Conservation (phyloP, 2,329 filamentous ascomycete genomes). For the Calycina marina region DNA sequence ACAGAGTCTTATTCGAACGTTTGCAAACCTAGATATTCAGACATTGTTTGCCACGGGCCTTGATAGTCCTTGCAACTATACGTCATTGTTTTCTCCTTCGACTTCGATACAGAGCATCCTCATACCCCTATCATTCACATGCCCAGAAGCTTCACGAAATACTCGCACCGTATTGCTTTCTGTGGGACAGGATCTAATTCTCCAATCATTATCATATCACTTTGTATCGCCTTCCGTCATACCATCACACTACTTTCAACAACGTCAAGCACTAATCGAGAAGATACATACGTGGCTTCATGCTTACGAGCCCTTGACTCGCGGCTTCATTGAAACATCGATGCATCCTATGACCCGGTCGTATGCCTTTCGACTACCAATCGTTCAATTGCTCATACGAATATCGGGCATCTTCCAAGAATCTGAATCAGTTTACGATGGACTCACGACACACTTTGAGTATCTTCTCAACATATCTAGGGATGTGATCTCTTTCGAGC, state of each 20-base stretch:
- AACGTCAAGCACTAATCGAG: slow-evolving; percentile 4
- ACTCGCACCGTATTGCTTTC: slow-evolving; percentile 19
- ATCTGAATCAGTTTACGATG: slow-evolving; percentile 8
- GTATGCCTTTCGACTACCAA: slow-evolving; percentile 6
- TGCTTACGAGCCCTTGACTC: slow-evolving; percentile 4
- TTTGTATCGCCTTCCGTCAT: slow-evolving; percentile 22
- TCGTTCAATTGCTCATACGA: slow-evolving; percentile 5
- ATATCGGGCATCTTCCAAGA: slow-evolving; percentile 6
- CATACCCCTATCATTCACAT: slow-evolving; percentile 25
- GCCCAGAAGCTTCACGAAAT: slow-evolving; percentile 16
- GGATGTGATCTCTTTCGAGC: neutral
- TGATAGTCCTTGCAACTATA: slow-evolving; percentile 42
- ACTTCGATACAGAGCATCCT: slow-evolving; percentile 1
- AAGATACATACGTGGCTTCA: neutral
- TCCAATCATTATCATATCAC: slow-evolving; percentile 8
- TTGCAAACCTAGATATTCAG: slow-evolving; percentile 42
- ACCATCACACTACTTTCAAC: slow-evolving; percentile 1
- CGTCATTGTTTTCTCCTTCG: slow-evolving; percentile 16
- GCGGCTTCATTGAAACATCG: slow-evolving; percentile 14
- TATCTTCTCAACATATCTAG: neutral
- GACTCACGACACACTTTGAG: slow-evolving; percentile 33
- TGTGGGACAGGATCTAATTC: slow-evolving; percentile 26
- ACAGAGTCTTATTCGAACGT: slow-evolving; percentile 18
- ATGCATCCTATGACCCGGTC: slow-evolving; percentile 8
- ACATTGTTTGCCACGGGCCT: slow-evolving; percentile 7